Conservation (phyloP, 768 basidiomycete genomes). For the Pleurotus eryngii region DNA sequence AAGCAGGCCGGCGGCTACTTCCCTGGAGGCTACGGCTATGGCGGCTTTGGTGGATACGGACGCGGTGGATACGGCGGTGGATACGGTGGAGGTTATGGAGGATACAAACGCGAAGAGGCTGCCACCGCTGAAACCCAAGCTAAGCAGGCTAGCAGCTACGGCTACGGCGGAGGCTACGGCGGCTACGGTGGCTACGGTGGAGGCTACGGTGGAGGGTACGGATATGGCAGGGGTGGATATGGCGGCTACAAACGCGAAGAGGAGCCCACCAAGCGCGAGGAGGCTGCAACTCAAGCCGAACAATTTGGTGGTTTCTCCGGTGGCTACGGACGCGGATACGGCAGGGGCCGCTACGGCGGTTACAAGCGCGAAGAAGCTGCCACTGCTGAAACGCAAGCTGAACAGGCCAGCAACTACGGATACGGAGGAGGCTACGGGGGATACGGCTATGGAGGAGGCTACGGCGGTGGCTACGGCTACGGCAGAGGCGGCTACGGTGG, state of each 20-base stretch:
- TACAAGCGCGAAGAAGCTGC: constrained; percentile 7
- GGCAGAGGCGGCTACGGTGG: background rate
- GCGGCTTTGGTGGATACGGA: background rate
- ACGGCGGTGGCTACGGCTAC: background rate
- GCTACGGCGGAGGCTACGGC: background rate
- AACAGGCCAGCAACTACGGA: background rate
- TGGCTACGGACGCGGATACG: background rate
- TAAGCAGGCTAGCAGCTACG: background rate
- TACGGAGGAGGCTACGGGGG: background rate
- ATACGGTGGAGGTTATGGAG: background rate
- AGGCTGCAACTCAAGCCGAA: background rate
- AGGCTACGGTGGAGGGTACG: background rate
- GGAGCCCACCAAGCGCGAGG: background rate
- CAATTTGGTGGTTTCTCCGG: background rate
- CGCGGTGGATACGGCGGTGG: background rate
- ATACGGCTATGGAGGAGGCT: background rate
- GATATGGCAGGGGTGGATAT: background rate
- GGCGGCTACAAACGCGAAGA: constrained; percentile 4
- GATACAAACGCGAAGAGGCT: background rate
- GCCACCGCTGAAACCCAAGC: background rate
- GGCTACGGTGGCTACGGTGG: background rate
- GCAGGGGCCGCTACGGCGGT: background rate
- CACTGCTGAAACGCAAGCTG: background rate
- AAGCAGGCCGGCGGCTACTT: background rate
- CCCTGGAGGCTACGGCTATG: background rate